Base-by-base conservation (phyloP, 371 early-diverging fungal species). In the Mucor racemosus region DNA sequence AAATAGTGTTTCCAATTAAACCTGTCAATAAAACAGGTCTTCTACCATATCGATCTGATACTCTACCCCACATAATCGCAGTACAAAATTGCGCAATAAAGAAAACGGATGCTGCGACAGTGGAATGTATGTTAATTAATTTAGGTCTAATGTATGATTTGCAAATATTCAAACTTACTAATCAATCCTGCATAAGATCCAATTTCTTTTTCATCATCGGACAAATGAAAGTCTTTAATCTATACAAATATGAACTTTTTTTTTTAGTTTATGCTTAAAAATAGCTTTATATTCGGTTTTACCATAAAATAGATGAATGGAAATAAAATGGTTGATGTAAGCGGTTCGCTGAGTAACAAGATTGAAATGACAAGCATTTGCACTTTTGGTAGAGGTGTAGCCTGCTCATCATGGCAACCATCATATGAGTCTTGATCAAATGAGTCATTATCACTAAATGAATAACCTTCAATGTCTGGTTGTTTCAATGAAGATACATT, bases 11-110 rank as follows among this genome's bases (percentile, higher is more conserved):
- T 11, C 95, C 95, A 40, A 90, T 66, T 31, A 85, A 62, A 0
- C 97, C 97, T 8, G 88, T 76, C 17, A 96, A 73, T 4, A 97
- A 65, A 1, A 95, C 91, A 6, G 96, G 95, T 33, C 92, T 69
- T 26, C 97, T 79, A 17, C 97, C 97, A 65, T 89, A 71, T 13
- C 81, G 72, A 68, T 89, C 88, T 9, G 86, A 87, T 61, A 88
- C 61, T 54, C 68, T 74, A 7, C 88, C 88, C 86, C 87, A 87
- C 34, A 76, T 67, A 61, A 87, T 76, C 4, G 84, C 81, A 7
- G 80, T 84, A 67, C 78, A 80, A 41, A 87, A 87, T 60, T 86
- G 85, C 0, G 86, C 87, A 55, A 87, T 54, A 61, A 85, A 86
- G 65, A 86, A 87, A 0, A 81, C 62, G 1, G 82, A 82, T 17